These are phyloP conservation scores for Aspergillus awamori DNA, from an alignment of 2,329 filamentous ascomycete species.

Conservation along the genomic window DNA sequence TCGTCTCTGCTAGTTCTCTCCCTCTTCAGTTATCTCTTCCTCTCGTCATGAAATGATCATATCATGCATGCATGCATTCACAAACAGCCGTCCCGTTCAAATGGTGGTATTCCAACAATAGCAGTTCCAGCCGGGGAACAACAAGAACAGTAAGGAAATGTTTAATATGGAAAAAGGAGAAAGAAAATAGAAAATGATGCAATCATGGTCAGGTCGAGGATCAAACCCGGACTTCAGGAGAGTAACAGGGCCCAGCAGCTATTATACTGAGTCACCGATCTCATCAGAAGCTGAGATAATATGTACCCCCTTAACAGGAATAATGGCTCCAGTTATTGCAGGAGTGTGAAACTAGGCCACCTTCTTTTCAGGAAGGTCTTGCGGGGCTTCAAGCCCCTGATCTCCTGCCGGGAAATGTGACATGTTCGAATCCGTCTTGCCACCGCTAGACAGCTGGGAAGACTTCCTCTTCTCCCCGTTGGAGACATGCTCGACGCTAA, in stretches of 20 bases:
- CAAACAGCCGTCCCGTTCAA: slow-evolving; percentile 11
- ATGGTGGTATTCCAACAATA: slow-evolving; percentile 14
- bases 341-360: not conserved
- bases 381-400: slow-evolving; percentile 37
- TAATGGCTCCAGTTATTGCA: not conserved
- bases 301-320: not conserved
- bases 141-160: slow-evolving; percentile 8
- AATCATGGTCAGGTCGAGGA: not conserved
- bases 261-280: not conserved
- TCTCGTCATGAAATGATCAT: slow-evolving; percentile 8
- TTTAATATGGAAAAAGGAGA: not conserved
- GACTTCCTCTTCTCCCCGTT: slow-evolving; percentile 34
- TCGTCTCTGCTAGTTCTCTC: not conserved
- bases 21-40: not conserved
- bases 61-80: slow-evolving; percentile 8
- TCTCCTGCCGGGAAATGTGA: slow-evolving; percentile 12
- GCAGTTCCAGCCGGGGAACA: slow-evolving; percentile 28
- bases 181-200: slow-evolving; percentile 2
- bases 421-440: slow-evolving; percentile 46
- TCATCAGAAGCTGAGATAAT: not conserved
- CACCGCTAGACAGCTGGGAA: slow-evolving; percentile 24
- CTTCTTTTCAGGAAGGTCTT: slow-evolving; percentile 23
- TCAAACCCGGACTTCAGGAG: not conserved
- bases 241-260: not conserved
- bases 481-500: slow-evolving; percentile 19